Percentiles rank a stretch among this genome's conserved stretches.
These are phyloP conservation scores for Dactylellina leptospora DNA, from an alignment of 2,329 filamentous ascomycete species.

Conservation along the genomic window DNA sequence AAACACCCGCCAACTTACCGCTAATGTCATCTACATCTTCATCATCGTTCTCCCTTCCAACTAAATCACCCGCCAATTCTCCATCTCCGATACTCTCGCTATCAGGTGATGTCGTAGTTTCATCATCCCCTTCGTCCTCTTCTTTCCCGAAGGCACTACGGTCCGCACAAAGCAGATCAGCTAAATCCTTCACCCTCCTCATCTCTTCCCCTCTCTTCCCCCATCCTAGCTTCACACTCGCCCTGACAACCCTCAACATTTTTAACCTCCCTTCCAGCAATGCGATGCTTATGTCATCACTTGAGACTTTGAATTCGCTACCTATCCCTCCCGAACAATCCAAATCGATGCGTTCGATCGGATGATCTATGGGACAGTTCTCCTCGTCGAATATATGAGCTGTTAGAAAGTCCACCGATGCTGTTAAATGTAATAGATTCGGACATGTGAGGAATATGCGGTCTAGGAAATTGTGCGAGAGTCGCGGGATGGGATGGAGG, in stretches of 20 bases:
- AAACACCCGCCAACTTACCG: slow-evolving; percentile 43
- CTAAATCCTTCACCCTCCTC: slow-evolving; percentile 54
- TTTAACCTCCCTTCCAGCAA: slow-evolving; percentile 55
- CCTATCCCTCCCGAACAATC: slow-evolving; percentile 56
- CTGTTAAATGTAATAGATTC: slow-evolving; percentile 51
- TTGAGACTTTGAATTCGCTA: slow-evolving; percentile 55
- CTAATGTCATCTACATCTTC: slow-evolving; percentile 29
- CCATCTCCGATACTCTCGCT: slow-evolving; percentile 17
- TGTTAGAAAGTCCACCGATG: slow-evolving; percentile 57
- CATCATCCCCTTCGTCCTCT: slow-evolving; percentile 48
- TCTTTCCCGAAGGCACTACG: slow-evolving; percentile 48
- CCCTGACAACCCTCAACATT: slow-evolving; percentile 54
- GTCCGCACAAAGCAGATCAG: slow-evolving; percentile 55
- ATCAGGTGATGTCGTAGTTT: slow-evolving; percentile 1
- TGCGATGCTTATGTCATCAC: slow-evolving; percentile 57
- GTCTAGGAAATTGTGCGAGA: slow-evolving; percentile 56
- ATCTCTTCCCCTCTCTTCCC: slow-evolving; percentile 35
- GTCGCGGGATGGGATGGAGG: slow-evolving; percentile 56
- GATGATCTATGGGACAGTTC: slow-evolving; percentile 54
- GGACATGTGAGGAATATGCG: slow-evolving; percentile 56
- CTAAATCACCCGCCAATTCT: background rate
- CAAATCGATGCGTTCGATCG: slow-evolving; percentile 55
- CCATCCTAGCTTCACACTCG: slow-evolving; percentile 55
- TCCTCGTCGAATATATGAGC: slow-evolving; percentile 57
- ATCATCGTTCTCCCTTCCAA: slow-evolving; percentile 14